Base-by-base conservation (phyloP, 768 basidiomycete genomes). In the Agrocybe pediades region DNA sequence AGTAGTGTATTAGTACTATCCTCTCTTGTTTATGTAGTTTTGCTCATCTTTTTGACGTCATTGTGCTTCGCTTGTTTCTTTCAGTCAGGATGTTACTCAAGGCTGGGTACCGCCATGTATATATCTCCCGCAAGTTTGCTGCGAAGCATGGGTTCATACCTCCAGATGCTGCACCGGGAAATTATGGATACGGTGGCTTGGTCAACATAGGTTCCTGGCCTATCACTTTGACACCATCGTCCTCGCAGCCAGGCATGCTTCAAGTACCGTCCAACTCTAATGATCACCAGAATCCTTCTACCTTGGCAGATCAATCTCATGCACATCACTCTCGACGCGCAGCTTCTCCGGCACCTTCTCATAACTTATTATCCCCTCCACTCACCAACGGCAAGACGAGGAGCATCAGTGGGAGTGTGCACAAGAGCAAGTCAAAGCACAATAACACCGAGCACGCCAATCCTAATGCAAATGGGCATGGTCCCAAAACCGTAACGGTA, bases 101-200 rank as follows among this genome's bases (percentile, higher is more conserved):
- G 70, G 81, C 84, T 16, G 95, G 97, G 16, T 89, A 98, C 69
- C 80, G 93, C 13, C 87, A 95, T 63, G 95, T 98, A 46, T 99
- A 99, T 71, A 88, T 99, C 54, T 97, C 95, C 11, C 83, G 97
- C 51, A 88, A 89, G 65, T 99, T 98, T 64, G 97, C 97, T 1
- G 74, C 86, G 56, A 81, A 85, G 59, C 84, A 97, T 66, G 88
- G 87, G 1, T 93, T 99, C 68, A 90, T 98, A 51, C 92, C 93
- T 1, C 74, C 77, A 19, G 92, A 95, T 58, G 90, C 94, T 52
- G 84, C 85, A 1, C 94, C 92, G 6, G 97, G 97, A 6, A 82
- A 87, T 55, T 94, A 95, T 62, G 96, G 97, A n/a, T 99, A 98
- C 65, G 82, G 86, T 7, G 95, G 96, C 3, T 77, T 92, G 8